Conservation (phyloP, 768 basidiomycete species). For the Russula lepida region DNA sequence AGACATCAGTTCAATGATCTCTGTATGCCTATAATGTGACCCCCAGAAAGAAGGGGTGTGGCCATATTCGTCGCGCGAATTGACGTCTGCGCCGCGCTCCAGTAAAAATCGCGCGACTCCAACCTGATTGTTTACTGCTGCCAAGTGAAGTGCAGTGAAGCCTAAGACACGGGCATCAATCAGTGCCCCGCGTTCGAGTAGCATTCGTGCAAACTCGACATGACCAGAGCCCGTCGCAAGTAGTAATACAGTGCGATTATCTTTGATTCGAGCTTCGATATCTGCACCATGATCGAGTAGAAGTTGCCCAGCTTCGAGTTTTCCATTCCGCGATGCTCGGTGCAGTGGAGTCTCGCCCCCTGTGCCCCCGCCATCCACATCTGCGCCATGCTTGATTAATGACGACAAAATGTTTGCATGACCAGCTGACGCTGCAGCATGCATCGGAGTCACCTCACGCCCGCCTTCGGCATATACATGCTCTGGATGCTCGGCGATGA, state of each 20-base stretch:
- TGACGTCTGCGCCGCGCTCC: too few relatives aligned
- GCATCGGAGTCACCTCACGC: neutral
- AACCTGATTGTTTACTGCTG: too few relatives aligned
- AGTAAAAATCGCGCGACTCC: too few relatives aligned
- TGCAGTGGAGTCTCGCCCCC: neutral
- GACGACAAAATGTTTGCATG: neutral
- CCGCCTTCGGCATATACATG: neutral
- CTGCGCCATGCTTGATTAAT: neutral
- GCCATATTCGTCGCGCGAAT: neutral
- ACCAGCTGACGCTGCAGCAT: accelerated
- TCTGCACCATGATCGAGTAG: neutral
- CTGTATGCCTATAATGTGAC: too few relatives aligned
- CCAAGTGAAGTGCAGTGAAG: neutral
- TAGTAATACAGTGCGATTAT: neutral
- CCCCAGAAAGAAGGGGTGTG: too few relatives aligned
- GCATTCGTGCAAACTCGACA: neutral
- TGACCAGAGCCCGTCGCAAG: neutral
- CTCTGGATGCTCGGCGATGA: neutral
- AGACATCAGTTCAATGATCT: neutral
- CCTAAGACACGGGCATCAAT: neutral
- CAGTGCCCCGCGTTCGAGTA: neutral
- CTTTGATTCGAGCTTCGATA: neutral
- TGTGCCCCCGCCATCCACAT: neutral
- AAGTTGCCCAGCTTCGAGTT: neutral
- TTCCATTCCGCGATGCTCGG: neutral